Base-by-base conservation (phyloP, 139 green algal genomes). In the Chlamydomonas applanata region DNA sequence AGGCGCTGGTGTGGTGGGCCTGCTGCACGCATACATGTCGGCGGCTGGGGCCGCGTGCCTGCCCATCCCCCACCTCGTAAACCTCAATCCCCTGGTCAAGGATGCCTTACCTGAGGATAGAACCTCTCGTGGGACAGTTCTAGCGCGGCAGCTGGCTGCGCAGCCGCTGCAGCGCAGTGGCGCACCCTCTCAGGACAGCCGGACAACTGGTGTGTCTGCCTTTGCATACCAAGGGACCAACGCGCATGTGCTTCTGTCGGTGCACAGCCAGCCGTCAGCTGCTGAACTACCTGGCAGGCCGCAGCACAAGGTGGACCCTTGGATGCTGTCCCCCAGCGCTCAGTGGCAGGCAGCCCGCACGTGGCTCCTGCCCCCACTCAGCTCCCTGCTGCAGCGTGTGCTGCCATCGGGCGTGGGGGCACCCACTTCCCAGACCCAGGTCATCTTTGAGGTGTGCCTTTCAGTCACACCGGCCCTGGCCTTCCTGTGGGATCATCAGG, bases 181-280 rank as follows among this genome's bases (percentile, higher is more conserved):
- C n/a, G n/a, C n/a, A n/a, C n/a, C n/a, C n/a, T n/a, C n/a, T n/a
- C n/a, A n/a, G n/a, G n/a, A n/a, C n/a, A n/a, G n/a, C n/a, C n/a
- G n/a, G n/a, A 35, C 59, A 17, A 54, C 76, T 4, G 89, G 90
- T 59, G 79, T 91, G 45, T 95, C 89, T 75, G 89, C 89, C 3
- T 97, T 97, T 72, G 93, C 92, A 0, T 97, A 95, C 83, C 87
- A 92, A 73, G 91, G 90, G 52, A 92, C 89, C 52, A 94, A 94
- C 72, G 87, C 85, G 14, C 87, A 96, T 59, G 75, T 82, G 36
- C 69, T 94, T 35, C 5, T 95, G 2, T 20, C 29, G n/a, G 32
- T 34, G 65, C 33, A 67, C 27, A n/a, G 13, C 40, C 54, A 59
- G 71, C 53, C 5, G 2, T 13, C 62, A 30, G 13, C 32, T 46